Evolutionary conservation across 768 basidiomycete species (phyloP), one percentile per base, ranked within the genome.

Genomic region (Russula griseocarnosa): DNA sequence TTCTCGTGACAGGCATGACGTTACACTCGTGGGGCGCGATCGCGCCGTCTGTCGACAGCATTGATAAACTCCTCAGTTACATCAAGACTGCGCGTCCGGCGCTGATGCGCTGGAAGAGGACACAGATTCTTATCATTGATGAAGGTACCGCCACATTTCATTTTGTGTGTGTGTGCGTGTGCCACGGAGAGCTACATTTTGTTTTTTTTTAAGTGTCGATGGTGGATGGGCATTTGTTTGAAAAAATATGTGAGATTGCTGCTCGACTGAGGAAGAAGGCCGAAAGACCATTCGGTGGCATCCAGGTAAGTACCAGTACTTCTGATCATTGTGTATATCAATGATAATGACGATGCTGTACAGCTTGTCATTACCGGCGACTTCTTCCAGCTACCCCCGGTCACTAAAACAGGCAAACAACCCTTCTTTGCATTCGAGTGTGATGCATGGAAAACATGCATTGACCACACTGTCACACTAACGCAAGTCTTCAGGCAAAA

Each of bases 401-500:
- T 86, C 9, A 78, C 78, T 6, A 82, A 82, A 66, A 74, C 76
- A 22, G 71, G 74, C 4, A 58, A 68, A 55, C 67, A 71, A 8
- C 79, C 81, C 1, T 82, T 81, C 66, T 89, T 89, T 66, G 84
- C 83, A 0, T 90, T 89, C 70, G 85, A 90, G 68, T 83, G 85
- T 20, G 73, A 78, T 47, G 74, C 75, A 30, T 86, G 85, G 85
- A 76, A 79, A 54, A 73, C 77, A n/a, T 82, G 84, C 64, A 76
- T 86, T 54, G 78, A 83, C 55, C 74, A 78, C 55, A 88, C 83
- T 1, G 79, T 90, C 62, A 86, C 82, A 56, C 77, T 92, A 3
- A 85, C 79, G 5, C 83, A 87, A 67, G 90, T 92, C 5, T 91
- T 88, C 73, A 74, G 90, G 30, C 90, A 92, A 71, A 89, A 85